Evolutionary conservation across 768 basidiomycete species (phyloP).

Genomic region (Hericium coralloides): DNA sequence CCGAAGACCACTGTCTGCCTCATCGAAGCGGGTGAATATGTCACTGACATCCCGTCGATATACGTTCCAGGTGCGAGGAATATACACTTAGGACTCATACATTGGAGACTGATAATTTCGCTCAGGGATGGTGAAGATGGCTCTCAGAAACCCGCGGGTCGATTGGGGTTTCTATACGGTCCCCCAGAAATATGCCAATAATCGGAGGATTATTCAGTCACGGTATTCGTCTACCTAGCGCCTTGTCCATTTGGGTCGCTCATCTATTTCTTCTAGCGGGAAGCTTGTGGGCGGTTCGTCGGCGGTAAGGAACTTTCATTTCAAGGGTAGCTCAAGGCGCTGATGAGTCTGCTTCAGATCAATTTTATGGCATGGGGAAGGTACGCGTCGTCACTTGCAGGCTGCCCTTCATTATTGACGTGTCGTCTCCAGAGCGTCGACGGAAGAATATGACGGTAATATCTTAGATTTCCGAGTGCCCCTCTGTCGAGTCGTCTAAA

Average conservation of each 20-base stretch:
- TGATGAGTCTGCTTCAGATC: background rate
- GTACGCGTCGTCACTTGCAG: conserved; percentile 18
- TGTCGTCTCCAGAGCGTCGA: conserved; percentile 13
- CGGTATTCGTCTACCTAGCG: background rate
- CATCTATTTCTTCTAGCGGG: background rate
- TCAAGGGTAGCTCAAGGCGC: too few species aligned
- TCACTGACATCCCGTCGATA: background rate
- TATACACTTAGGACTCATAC: background rate
- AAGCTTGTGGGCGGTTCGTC: background rate
- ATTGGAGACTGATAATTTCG: background rate
- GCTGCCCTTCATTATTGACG: conserved; percentile 5
- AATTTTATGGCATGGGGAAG: background rate
- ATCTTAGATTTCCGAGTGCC: conserved; percentile 15
- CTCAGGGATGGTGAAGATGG: background rate
- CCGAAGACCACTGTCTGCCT: background rate
- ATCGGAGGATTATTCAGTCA: background rate
- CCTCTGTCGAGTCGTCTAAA: conserved; percentile 16
- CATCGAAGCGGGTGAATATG: background rate
- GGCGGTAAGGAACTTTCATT: background rate
- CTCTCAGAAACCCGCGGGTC: background rate
- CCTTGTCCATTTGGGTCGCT: background rate
- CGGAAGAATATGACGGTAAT: conserved; percentile 12
- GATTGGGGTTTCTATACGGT: background rate
- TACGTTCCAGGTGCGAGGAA: background rate
- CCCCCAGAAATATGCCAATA: background rate